phyloP scores from a whole-genome alignment of 352 stramenopile genomes.

The Pythium biforme region DNA sequence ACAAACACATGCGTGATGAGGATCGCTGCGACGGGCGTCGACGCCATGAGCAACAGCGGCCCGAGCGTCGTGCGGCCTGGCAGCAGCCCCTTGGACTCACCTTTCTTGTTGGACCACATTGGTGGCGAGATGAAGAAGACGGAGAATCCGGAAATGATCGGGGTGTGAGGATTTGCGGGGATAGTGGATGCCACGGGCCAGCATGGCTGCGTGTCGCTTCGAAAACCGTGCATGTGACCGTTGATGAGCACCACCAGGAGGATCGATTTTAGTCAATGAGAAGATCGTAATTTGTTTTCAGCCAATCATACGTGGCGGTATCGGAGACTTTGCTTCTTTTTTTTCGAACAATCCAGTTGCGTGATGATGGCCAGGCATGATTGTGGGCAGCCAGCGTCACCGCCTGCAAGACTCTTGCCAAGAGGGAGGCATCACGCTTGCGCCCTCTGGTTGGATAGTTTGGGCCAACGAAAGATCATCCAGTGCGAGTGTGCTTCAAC shows the following conservation, averaged over 20 bases:
- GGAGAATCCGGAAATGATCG: not conserved
- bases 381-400: conserved; percentile 9
- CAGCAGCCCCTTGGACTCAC: conserved; percentile 69
- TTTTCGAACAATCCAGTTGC: not conserved
- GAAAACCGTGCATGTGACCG: too few relatives aligned
- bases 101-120: conserved; percentile 76
- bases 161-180: not conserved
- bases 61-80: conserved; percentile 79
- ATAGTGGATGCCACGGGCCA: not conserved
- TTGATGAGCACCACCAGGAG: too few relatives aligned
- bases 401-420: too few relatives aligned
- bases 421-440: too few relatives aligned
- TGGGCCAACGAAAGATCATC: too few relatives aligned
- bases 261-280: too few relatives aligned
- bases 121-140: not conserved
- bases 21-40: conserved; percentile 81
- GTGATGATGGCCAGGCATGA: conserved; percentile 15
- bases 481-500: too few relatives aligned
- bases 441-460: too few relatives aligned
- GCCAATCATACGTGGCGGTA: not conserved
- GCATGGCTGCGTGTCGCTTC: conserved; percentile 5
- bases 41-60: conserved; percentile 86
- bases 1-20: conserved; percentile 84
- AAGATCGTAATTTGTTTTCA: too few relatives aligned
- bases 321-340: not conserved